Conservation (phyloP, 2,329 filamentous ascomycete genomes). For the Fusarium stilboides region DNA sequence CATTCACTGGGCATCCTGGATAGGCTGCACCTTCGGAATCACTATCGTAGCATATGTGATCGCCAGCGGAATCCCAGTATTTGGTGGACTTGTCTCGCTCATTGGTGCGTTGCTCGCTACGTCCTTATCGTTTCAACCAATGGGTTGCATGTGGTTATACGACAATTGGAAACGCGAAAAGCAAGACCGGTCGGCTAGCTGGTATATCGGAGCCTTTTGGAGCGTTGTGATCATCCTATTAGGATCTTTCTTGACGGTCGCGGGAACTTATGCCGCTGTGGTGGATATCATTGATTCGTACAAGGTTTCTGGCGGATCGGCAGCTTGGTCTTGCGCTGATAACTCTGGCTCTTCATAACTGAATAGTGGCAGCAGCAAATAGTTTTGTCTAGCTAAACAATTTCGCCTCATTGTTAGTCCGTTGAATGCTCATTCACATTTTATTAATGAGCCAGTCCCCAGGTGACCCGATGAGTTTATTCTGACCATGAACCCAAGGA, state of each 20-base stretch:
- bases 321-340: conserved; percentile 60
- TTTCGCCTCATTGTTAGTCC: too few species aligned
- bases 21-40: conserved; percentile 48
- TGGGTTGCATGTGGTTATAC: conserved; percentile 51
- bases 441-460: too few species aligned
- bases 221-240: conserved; percentile 11
- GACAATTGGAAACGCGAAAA: conserved; percentile 42
- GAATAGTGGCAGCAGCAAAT: too few species aligned
- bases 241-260: conserved; percentile 58
- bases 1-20: conserved; percentile 51
- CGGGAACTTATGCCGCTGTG: conserved; percentile 61
- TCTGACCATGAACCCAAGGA: too few species aligned
- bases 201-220: conserved; percentile 18
- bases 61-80: conserved; percentile 38
- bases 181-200: conserved; percentile 1
- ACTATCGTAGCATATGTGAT: conserved; percentile 48
- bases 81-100: conserved; percentile 46
- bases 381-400: too few species aligned
- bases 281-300: conserved; percentile 55
- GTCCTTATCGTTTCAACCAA: conserved; percentile 47
- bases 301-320: conserved; percentile 52
- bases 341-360: conserved; percentile 54
- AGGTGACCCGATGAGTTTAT: too few species aligned
- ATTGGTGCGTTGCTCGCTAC: conserved; percentile 49
- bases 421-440: too few species aligned